Base-by-base conservation (phyloP, 2,329 filamentous ascomycete species). In the Cercospora sp. region DNA sequence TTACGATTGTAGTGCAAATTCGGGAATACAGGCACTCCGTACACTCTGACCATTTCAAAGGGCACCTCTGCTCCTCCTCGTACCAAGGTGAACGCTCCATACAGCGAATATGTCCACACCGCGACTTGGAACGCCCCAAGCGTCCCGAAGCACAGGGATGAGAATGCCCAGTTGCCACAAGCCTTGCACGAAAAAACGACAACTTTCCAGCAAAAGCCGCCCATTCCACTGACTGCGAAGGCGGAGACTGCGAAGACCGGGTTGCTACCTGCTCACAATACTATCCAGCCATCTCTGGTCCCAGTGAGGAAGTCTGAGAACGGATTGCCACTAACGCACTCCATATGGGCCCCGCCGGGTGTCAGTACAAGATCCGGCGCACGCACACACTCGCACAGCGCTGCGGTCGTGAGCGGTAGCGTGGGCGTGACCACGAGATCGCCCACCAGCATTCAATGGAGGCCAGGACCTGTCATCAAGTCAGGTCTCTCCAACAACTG, bases 1-100 rank as follows among this genome's bases (percentile, higher is more conserved):
- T 45, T 67, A 36, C 42, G 45, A 53, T 26, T 61, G 60, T 55
- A 58, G 33, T 51, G 36, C 45, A 51, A 64, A 67, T 30, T 45
- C 64, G 36, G 26, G 28, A 42, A 18, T 62, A 42, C 45, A 60
- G 39, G 30, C 26, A 26, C 53, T 57, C 53, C n/a, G 13, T 20
- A 30, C 3, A 18, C 26, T 57, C 53, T 16, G 12, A 18, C 16
- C 23, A 12, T 28, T 30, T 16, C 20, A 4, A 26, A 28, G 53
- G 23, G 20, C 53, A 31, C 23, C 20, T 9, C 20, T 31, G 26
- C 53, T 31, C 12, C 53, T 51, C 10, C 18, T 20, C n/a, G 45
- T 20, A 20, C 45, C 4, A 51, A 12, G 10, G n/a, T 23, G 18
- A 51, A 23, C 9, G 45, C 45, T 51, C 10, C 45, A 20, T 51